Conservation (phyloP, 2,329 filamentous ascomycete genomes). For the Paracamarosporium sp. region DNA sequence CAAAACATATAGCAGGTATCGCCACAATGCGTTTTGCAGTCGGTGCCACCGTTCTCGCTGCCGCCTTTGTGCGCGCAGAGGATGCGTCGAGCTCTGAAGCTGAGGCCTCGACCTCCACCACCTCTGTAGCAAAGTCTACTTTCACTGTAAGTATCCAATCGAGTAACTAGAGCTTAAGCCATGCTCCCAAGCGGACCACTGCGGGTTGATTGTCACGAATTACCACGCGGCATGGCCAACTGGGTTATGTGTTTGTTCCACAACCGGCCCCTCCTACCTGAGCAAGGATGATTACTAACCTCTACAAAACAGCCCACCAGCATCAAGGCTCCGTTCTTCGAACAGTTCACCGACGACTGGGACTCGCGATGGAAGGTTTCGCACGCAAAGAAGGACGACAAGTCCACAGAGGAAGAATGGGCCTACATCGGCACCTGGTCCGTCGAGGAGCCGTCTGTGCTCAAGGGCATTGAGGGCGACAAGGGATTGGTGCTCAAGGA, state of each 20-base stretch:
- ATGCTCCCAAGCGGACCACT: conserved; percentile 1
- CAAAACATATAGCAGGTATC: conserved; percentile 35
- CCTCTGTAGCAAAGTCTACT: conserved; percentile 72
- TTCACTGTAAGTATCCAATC: conserved; percentile 76
- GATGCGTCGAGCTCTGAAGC: conserved; percentile 60
- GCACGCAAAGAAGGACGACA: conserved; percentile 92
- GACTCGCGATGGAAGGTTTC: conserved; percentile 92
- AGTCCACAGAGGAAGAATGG: conserved; percentile 84
- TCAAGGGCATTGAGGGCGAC: conserved; percentile 92
- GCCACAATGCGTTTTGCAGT: conserved; percentile 67
- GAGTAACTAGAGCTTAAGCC: neutral
- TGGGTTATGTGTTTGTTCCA: neutral
- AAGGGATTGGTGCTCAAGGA: conserved; percentile 99
- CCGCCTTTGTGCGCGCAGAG: conserved; percentile 76
- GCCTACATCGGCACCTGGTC: conserved; percentile 96
- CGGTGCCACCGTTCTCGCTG: conserved; percentile 73
- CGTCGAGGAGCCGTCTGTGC: conserved; percentile 89
- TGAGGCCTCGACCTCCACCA: conserved; percentile 62
- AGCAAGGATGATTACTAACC: conserved; percentile 22
- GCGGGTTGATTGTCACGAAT: neutral
- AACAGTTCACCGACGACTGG: conserved; percentile 99
- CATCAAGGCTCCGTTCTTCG: conserved; percentile 92
- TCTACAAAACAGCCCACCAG: conserved; percentile 72
- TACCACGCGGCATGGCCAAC: neutral
- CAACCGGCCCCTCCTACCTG: neutral